These are phyloP conservation scores for Fusarium circinatum DNA, from an alignment of 2,329 filamentous ascomycete species.

Conservation along the genomic window DNA sequence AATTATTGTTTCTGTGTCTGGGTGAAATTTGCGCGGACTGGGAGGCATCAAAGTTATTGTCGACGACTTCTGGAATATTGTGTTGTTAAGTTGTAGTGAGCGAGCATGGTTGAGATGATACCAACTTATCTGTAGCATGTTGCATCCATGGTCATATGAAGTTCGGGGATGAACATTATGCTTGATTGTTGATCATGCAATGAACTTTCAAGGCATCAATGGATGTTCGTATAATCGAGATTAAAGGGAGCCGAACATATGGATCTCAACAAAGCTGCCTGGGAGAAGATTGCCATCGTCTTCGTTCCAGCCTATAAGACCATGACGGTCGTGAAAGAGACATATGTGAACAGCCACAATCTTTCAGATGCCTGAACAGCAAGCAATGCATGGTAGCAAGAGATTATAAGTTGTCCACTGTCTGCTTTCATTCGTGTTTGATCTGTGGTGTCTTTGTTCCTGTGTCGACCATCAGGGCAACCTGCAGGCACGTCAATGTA, in stretches of 20 bases:
- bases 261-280: background rate
- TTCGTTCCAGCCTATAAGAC: slow-evolving; percentile 3
- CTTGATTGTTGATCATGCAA: background rate
- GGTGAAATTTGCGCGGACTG: background rate
- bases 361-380: background rate
- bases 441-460: background rate
- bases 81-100: background rate
- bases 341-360: background rate
- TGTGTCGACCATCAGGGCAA: background rate
- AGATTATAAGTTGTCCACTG: too few relatives aligned
- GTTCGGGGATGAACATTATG: background rate
- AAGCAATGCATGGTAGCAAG: background rate
- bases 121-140: background rate
- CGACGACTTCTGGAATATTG: too few relatives aligned
- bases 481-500: background rate
- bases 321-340: background rate
- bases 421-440: background rate
- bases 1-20: background rate
- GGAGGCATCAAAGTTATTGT: background rate
- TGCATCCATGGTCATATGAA: background rate
- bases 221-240: background rate
- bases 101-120: background rate
- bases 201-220: background rate
- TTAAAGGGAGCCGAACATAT: background rate
- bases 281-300: background rate